Base-by-base conservation (phyloP, 176 grass and related monocot genomes). In the Zea luxurians region DNA sequence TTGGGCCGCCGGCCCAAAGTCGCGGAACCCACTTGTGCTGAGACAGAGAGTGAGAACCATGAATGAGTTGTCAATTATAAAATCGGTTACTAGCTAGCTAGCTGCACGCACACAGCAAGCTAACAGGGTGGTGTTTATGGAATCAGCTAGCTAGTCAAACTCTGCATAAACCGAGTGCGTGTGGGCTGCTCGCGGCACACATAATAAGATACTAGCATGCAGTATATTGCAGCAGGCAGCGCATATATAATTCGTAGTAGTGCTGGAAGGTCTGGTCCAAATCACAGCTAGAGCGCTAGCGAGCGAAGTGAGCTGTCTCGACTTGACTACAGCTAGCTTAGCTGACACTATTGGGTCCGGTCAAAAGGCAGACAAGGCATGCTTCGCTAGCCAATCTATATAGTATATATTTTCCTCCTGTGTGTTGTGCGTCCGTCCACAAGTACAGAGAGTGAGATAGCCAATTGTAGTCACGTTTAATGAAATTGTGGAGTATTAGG, bases 281-380 rank as follows among this genome's bases (percentile, higher is more conserved):
- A 38, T 74, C 77, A 87, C 85, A 78, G 79, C 79, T 82, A 64
- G 40, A 72, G 45, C 12, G 70, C 38, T 40, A 40, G 38, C 15
- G 38, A 47, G 68, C 61, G 10, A 37, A 52, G 80, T 83, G 86
- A 83, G 86, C 86, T 88, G 80, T 74, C 68, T 61, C 18, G 27
- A 53, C 75, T 88, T 83, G 80, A 83, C 86, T 64, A 79, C 80
- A 74, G 74, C 74, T 88, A 78, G 75, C 80, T 88, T 78, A 48
- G 68, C 40, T 74, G 68, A 16, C 52, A 88, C 80, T 74, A 61
- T 37, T 61, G 75, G 52, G 50, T 74, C 80, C 70, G 80, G 80
- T 74, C 85, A 87, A 83, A 87, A 87, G 74, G 41, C 5, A 6
- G 42, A 37, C 54, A 73, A 73, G 46, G 18, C 27, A 52, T 44